These are phyloP conservation scores for Termitomyces sp. DNA, from an alignment of 768 basidiomycete species.

Conservation along the genomic window DNA sequence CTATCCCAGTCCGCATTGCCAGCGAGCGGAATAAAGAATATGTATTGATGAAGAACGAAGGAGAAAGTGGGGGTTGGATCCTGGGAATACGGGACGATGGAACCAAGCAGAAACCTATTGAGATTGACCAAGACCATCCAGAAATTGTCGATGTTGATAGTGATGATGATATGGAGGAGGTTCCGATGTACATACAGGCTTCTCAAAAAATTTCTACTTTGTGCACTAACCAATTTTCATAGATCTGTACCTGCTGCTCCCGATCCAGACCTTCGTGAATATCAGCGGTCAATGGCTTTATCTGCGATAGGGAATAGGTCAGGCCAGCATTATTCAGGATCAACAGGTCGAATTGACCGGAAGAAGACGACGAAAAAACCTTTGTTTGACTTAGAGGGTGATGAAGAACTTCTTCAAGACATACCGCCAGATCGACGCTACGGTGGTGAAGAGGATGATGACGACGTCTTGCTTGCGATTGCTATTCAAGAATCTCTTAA, in stretches of 20 bases:
- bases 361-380: slow-evolving; percentile 33
- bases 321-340: slow-evolving; percentile 30
- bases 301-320: slow-evolving; percentile 51
- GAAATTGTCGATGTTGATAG: slow-evolving; percentile 32
- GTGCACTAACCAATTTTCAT: not conserved
- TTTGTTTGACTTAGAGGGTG: slow-evolving; percentile 51
- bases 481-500: slow-evolving; percentile 64
- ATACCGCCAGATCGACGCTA: not conserved
- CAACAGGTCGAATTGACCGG: slow-evolving; percentile 27
- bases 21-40: slow-evolving; percentile 95
- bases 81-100: slow-evolving; percentile 89
- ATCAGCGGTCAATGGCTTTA: slow-evolving; percentile 58
- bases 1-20: slow-evolving; percentile 91
- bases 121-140: slow-evolving; percentile 65
- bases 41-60: slow-evolving; percentile 90
- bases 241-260: slow-evolving; percentile 31
- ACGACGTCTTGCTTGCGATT: slow-evolving; percentile 47
- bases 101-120: slow-evolving; percentile 80
- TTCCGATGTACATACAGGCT: slow-evolving; percentile 60
- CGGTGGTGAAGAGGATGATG: slow-evolving; percentile 39
- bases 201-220: slow-evolving; percentile 4
- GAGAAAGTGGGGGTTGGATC: slow-evolving; percentile 88
- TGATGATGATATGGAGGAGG: slow-evolving; percentile 77
- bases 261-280: slow-evolving; percentile 64
- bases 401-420: slow-evolving; percentile 29